Base-by-base conservation (phyloP, 2,329 filamentous ascomycete species). In the Calcarisporium arbuscula region DNA sequence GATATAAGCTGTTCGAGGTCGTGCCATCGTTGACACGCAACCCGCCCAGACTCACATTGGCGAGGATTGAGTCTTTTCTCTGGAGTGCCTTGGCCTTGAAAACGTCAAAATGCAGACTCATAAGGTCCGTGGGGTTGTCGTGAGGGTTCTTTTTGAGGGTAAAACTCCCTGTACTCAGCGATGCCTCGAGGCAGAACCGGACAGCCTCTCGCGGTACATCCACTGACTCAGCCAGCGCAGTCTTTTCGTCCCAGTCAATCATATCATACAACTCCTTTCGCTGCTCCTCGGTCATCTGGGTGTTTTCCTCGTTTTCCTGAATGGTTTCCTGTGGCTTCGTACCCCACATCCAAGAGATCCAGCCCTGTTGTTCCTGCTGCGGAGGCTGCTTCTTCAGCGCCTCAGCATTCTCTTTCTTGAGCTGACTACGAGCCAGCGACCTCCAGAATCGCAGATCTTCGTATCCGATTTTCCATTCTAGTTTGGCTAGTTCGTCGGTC, bases 191-290 rank as follows among this genome's bases (percentile, higher is more conserved):
- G 54, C 95, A 86, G 57, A 96, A 71, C 60, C 96, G 95, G 51
- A 98, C 73, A 8, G 87, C 87, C 48, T 99, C 92, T 35, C 85
- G 78, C 0, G 94, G 94, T 20, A 88, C 70, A 48, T 98, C 92
- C 4, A 99, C 81, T 27, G 84, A 82, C 46, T 95, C 88, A 0
- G 87, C 73, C 25, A 98, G 72, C 3, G 84, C 85, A 40, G 89
- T 81, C 67, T 95, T 96, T 60, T 99, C 92, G 43, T 98, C 86
- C 81, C 90, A 99, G 51, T 96, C 92, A 50, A 99, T 99, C 32
- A 87, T 94, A 48, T 94, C 83, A 58, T 96, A 98, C 8, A 99
- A 74, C 60, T 98, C 90, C 56, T 96, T 88, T 27, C 90, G 82
- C 57, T 99, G 89, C 58, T 96, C 82, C 42, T 98, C 92, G 0